Evolutionary conservation across 805 yeast species (phyloP).

Genomic region (Saccharomycopsis sp.): DNA sequence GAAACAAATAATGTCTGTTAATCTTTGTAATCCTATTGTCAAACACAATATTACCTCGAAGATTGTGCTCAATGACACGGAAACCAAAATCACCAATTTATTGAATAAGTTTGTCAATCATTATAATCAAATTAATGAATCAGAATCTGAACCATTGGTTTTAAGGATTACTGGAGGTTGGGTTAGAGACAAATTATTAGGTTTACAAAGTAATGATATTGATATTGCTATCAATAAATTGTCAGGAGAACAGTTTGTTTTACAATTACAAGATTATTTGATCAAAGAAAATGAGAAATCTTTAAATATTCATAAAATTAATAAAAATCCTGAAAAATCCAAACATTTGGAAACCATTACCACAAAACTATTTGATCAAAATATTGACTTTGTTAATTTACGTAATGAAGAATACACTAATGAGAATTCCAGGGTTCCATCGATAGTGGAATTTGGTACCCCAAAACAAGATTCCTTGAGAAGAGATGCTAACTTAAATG

Average conservation of each 20-base stretch:
- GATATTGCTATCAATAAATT: slow-evolving; percentile 83
- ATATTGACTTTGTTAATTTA: slow-evolving; percentile 87
- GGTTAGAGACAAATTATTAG: slow-evolving; percentile 91
- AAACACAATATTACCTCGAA: neutral
- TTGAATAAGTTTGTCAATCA: slow-evolving; percentile 32
- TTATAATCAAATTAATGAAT: slow-evolving; percentile 23
- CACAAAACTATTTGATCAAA: slow-evolving; percentile 72
- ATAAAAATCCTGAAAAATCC: slow-evolving; percentile 88
- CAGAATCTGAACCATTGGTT: slow-evolving; percentile 27
- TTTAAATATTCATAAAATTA: slow-evolving; percentile 66
- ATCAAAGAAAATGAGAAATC: slow-evolving; percentile 17
- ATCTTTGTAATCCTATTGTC: neutral
- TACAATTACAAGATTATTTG: slow-evolving; percentile 43
- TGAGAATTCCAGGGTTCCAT: slow-evolving; percentile 71
- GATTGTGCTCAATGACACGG: slow-evolving; percentile 29
- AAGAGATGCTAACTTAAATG: slow-evolving; percentile 92
- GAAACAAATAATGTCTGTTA: neutral
- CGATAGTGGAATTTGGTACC: slow-evolving; percentile 65
- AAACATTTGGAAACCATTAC: slow-evolving; percentile 97
- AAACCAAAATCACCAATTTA: slow-evolving; percentile 30
- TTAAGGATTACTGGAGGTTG: slow-evolving; percentile 93
- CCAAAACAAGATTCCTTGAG: slow-evolving; percentile 86
- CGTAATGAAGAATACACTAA: slow-evolving; percentile 79
- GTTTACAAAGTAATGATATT: slow-evolving; percentile 70
- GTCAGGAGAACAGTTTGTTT: slow-evolving; percentile 83